phyloP scores from a whole-genome alignment of 2,329 filamentous ascomycete genomes.

The Aureobasidium leucospermi region DNA sequence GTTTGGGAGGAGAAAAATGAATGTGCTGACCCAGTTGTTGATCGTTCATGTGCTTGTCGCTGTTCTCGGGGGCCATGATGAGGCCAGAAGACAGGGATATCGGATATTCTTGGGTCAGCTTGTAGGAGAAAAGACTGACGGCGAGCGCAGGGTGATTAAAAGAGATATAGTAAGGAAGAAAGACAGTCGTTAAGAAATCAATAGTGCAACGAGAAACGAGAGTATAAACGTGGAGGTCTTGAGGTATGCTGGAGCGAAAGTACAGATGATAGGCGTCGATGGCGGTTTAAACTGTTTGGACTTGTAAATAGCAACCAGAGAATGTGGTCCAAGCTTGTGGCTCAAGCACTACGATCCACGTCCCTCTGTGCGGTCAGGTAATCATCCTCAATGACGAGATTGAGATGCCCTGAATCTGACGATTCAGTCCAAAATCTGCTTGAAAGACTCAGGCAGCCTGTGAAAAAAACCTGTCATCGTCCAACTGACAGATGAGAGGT shows the following conservation, averaged over 20 bases:
- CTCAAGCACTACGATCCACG: slow-evolving; percentile 8
- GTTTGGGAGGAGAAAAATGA: slow-evolving; percentile 17
- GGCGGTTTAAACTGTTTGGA: slow-evolving; percentile 7
- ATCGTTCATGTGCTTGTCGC: slow-evolving; percentile 11
- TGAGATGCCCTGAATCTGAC: background rate
- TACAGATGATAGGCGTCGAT: background rate
- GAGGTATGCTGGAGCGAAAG: background rate
- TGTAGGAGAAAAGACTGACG: slow-evolving; percentile 8
- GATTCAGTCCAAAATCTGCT: background rate
- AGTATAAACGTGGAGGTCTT: slow-evolving; percentile 9
- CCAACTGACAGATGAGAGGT: background rate
- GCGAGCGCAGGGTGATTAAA: slow-evolving; percentile 6
- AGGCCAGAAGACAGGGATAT: slow-evolving; percentile 10
- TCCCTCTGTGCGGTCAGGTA: background rate
- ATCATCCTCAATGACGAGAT: background rate
- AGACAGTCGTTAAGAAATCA: slow-evolving; percentile 10
- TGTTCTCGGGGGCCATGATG: slow-evolving; percentile 1
- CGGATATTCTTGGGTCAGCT: slow-evolving; percentile 8
- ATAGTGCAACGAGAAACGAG: slow-evolving; percentile 15
- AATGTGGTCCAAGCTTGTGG: background rate
- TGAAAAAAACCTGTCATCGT: background rate
- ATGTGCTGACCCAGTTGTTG: slow-evolving; percentile 26
- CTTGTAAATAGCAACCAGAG: slow-evolving; percentile 12
- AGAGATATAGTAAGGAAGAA: slow-evolving; percentile 6
- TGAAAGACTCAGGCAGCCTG: background rate